Conservation (phyloP, 768 basidiomycete genomes). For the Phylloporus sp. region DNA sequence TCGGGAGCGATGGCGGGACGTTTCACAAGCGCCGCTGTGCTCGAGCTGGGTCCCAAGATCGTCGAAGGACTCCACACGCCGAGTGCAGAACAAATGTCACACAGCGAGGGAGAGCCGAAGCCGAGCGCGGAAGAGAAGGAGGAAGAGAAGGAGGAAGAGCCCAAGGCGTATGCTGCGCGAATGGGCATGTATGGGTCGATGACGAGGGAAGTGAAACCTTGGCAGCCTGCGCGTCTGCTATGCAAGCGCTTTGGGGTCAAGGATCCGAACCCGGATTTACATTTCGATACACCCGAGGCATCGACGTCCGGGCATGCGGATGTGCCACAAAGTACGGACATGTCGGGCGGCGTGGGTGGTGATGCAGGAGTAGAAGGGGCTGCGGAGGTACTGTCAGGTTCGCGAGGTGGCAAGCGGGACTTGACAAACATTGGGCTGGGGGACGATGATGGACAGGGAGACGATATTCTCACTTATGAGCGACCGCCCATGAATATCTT, state of each 20-base stretch:
- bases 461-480: conserved; percentile 83
- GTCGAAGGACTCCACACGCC: conserved; percentile 70
- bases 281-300: conserved; percentile 29
- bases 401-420: conserved; percentile 42
- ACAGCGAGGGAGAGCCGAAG: conserved; percentile 41
- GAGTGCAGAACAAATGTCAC: conserved; percentile 26
- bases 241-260: conserved; percentile 94
- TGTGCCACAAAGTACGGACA: conserved; percentile 4
- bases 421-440: conserved; percentile 84
- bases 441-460: conserved; percentile 87
- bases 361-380: background rate
- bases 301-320: conserved; percentile 20
- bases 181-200: conserved; percentile 88
- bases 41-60: conserved; percentile 62
- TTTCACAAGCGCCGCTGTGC: conserved; percentile 78
- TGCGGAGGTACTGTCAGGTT: background rate
- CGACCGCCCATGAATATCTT: conserved; percentile 90
- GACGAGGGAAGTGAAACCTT: conserved; percentile 70
- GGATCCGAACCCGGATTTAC: conserved; percentile 69
- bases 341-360: background rate
- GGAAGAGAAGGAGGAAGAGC: conserved; percentile 54
- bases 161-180: conserved; percentile 76
- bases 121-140: conserved; percentile 37
- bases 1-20: conserved; percentile 89
- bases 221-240: conserved; percentile 80